A percentile compares a stretch with the other conserved stretches of the same genome.
phyloP scores from a whole-genome alignment of 2,329 filamentous ascomycete genomes.

The Ascochyta lentis region DNA sequence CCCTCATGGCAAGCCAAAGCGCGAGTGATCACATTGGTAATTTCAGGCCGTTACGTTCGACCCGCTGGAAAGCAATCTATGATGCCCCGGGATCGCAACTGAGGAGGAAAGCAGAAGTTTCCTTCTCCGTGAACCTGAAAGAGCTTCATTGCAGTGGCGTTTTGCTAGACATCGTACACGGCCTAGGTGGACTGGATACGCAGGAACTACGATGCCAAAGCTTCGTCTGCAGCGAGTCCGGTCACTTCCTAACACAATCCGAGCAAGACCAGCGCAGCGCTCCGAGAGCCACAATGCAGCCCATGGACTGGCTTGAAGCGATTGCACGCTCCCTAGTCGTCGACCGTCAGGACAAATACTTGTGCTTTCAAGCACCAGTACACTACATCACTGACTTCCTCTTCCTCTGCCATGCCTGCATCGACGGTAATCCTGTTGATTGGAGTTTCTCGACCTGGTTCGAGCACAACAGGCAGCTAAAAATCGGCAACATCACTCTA shows the following conservation, averaged over 20 bases:
- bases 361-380: slow-evolving; percentile 33
- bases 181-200: slow-evolving; percentile 33
- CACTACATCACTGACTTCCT: slow-evolving; percentile 38
- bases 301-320: slow-evolving; percentile 28
- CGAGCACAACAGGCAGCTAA: slow-evolving; percentile 28
- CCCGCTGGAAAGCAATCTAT: slow-evolving; percentile 32
- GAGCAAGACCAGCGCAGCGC: slow-evolving; percentile 2
- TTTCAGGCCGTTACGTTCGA: slow-evolving; percentile 35
- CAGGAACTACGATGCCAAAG: slow-evolving; percentile 38
- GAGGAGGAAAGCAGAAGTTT: slow-evolving; percentile 26
- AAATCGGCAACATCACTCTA: slow-evolving; percentile 25
- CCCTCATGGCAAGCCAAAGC: slow-evolving; percentile 44
- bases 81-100: slow-evolving; percentile 33
- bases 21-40: slow-evolving; percentile 38
- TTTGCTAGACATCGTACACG: slow-evolving; percentile 32
- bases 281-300: slow-evolving; percentile 17
- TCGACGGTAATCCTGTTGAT: slow-evolving; percentile 28
- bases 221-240: slow-evolving; percentile 27
- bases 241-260: slow-evolving; percentile 27
- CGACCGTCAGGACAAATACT: slow-evolving; percentile 42
- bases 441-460: slow-evolving; percentile 40
- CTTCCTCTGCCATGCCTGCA: slow-evolving; percentile 31
- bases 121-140: slow-evolving; percentile 30
- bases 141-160: slow-evolving; percentile 36
- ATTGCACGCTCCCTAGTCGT: slow-evolving; percentile 38